Conservation (phyloP, 176 grass and related monocot species). For the Rhynchospora breviuscula region DNA sequence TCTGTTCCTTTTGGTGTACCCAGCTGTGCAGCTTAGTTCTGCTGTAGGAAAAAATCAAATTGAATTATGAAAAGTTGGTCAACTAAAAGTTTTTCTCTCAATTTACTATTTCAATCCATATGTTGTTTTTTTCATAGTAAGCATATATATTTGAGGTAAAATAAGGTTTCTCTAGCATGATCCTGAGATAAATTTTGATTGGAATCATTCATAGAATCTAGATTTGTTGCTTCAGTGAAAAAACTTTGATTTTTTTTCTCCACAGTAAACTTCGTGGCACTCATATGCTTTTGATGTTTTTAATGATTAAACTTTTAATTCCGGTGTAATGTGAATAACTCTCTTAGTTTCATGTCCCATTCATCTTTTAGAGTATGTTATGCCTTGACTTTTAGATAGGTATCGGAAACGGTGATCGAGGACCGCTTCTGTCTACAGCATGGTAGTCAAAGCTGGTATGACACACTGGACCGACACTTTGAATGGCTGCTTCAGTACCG, state of each 20-base stretch:
- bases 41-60: not conserved
- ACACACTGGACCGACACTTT: slow-evolving; percentile 81
- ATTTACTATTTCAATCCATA: not conserved
- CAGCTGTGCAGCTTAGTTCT: not conserved
- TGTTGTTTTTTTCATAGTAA: not conserved
- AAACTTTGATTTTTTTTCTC: not conserved
- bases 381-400: slow-evolving; percentile 50
- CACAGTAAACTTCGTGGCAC: not conserved
- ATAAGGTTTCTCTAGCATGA: not conserved
- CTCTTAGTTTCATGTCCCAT: not conserved
- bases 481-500: slow-evolving; percentile 92
- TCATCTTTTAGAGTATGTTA: slow-evolving; percentile 10
- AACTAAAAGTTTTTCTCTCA: not conserved
- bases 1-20: not conserved
- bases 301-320: not conserved
- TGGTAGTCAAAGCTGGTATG: slow-evolving; percentile 85
- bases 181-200: slow-evolving; percentile 2
- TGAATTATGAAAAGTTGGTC: not conserved
- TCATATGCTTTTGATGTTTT: not conserved
- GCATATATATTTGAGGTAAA: not conserved
- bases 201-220: not conserved
- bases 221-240: not conserved
- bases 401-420: slow-evolving; percentile 99
- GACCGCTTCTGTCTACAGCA: slow-evolving; percentile 90
- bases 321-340: not conserved